phyloP scores from a whole-genome alignment of 2,329 filamentous ascomycete species.

The Ilyonectria destructans region DNA sequence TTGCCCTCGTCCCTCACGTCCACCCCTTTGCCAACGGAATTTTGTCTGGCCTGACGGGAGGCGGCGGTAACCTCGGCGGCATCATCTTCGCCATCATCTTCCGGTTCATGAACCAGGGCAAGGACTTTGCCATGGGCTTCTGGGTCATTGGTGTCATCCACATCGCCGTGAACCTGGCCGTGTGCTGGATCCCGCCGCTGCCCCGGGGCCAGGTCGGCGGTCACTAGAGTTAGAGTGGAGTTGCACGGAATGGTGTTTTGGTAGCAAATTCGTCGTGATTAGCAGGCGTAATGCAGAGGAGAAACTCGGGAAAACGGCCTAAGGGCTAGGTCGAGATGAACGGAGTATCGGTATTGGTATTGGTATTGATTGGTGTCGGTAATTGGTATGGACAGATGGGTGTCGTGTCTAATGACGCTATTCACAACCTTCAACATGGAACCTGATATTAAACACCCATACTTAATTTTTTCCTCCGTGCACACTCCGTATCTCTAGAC shows the following conservation, averaged over 20 bases:
- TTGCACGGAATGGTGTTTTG: conserved; percentile 8
- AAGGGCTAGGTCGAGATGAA: neutral
- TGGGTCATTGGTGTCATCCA: conserved; percentile 88
- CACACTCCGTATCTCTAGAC: neutral
- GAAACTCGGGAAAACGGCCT: conserved; percentile 3
- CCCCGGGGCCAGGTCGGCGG: conserved; percentile 63
- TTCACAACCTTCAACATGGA: neutral
- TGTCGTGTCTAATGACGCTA: neutral
- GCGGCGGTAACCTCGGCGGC: conserved; percentile 87
- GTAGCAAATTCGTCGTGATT: conserved; percentile 11
- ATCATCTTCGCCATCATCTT: conserved; percentile 89
- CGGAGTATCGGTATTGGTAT: conserved; percentile 6
- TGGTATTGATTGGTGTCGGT: neutral
- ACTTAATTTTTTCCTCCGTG: neutral
- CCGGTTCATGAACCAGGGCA: conserved; percentile 77
- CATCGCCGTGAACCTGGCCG: conserved; percentile 77
- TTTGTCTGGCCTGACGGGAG: conserved; percentile 85
- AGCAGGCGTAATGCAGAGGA: conserved; percentile 13
- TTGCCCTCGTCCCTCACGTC: conserved; percentile 89
- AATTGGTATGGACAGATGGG: neutral
- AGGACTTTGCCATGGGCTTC: conserved; percentile 77
- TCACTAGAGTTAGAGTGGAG: conserved; percentile 34
- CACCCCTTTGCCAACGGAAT: conserved; percentile 86
- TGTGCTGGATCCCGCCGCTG: conserved; percentile 71
- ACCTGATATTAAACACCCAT: neutral